These are phyloP conservation scores for Umbelopsis sp. DNA, from an alignment of 371 early-diverging fungal species.

Conservation along the genomic window DNA sequence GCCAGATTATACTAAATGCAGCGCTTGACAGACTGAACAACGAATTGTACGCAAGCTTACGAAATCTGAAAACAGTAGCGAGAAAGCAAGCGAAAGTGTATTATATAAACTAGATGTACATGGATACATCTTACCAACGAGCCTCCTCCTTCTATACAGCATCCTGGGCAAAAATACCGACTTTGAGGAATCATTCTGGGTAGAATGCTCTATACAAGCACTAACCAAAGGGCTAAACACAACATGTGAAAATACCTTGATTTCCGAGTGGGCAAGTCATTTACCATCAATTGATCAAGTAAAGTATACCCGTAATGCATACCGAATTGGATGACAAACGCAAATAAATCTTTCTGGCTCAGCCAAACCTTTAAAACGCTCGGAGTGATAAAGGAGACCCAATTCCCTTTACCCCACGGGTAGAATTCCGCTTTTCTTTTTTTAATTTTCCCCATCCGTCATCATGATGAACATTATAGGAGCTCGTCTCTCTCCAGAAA, in stretches of 20 bases:
- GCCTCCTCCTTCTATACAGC: not conserved
- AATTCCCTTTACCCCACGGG: conserved; percentile 6
- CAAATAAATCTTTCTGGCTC: conserved; percentile 7
- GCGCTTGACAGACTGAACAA: not conserved
- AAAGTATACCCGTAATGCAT: conserved; percentile 15
- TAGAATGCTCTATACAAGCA: not conserved
- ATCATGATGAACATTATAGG: conserved; percentile 50
- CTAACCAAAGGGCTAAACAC: conserved; percentile 6
- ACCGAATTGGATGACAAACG: conserved; percentile 17
- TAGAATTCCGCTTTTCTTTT: not conserved
- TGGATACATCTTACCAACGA: conserved; percentile 1
- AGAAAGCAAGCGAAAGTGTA: not conserved
- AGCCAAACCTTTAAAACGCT: conserved; percentile 11
- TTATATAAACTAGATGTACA: conserved; percentile 10
- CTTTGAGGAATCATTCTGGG: not conserved
- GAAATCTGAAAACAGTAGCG: not conserved
- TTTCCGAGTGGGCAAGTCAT: not conserved
- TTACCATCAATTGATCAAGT: conserved; percentile 15
- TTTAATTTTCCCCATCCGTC: not conserved
- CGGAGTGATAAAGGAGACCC: not conserved
- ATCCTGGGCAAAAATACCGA: not conserved
- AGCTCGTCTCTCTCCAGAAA: conserved; percentile 52
- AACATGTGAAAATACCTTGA: not conserved
- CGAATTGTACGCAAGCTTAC: not conserved
- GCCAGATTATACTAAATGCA: too few species aligned